Conservation (phyloP, 257 asterid genomes). For the Linderniella brevidens region DNA sequence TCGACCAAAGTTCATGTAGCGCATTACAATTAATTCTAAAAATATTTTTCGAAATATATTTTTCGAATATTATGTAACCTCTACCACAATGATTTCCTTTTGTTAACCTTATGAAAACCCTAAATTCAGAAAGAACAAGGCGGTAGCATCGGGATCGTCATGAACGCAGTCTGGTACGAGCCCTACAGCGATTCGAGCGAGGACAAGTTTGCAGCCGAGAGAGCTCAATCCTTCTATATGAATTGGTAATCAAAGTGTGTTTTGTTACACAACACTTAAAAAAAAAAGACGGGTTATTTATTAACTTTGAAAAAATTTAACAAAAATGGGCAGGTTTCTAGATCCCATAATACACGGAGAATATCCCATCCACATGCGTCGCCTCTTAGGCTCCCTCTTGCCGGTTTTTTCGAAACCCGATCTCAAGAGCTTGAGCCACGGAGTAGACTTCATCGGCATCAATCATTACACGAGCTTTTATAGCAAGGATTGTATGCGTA, state of each 20-base stretch:
- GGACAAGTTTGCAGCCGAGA: slow-evolving; percentile 41
- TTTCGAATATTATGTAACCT: no score
- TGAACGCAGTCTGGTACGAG: slow-evolving; percentile 26
- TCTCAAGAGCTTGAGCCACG: slow-evolving; percentile 17
- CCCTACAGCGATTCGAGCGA: slow-evolving; percentile 26
- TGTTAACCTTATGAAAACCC: no score
- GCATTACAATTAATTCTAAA: no score
- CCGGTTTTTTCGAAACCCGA: slow-evolving; percentile 11
- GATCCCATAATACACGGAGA: no score
- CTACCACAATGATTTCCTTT: no score
- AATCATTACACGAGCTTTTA: slow-evolving; percentile 56
- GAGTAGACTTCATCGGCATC: slow-evolving; percentile 53
- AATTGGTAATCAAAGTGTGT: slow-evolving; percentile 30
- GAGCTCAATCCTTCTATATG: slow-evolving; percentile 42
- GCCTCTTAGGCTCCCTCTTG: slow-evolving; percentile 31
- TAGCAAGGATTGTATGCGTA: slow-evolving; percentile 42
- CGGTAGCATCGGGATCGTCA: slow-evolving; percentile 37
- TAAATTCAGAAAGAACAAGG: slow-evolving; percentile 20
- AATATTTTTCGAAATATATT: no score
- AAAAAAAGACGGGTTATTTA: background rate
- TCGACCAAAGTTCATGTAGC: background rate
- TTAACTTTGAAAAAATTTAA: no score
- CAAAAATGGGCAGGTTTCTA: no score
- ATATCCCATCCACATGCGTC: slow-evolving; percentile 23
- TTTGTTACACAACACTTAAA: slow-evolving; percentile 5